Evolutionary conservation across 805 yeast species (phyloP).

Genomic region (Ogataea henricii): DNA sequence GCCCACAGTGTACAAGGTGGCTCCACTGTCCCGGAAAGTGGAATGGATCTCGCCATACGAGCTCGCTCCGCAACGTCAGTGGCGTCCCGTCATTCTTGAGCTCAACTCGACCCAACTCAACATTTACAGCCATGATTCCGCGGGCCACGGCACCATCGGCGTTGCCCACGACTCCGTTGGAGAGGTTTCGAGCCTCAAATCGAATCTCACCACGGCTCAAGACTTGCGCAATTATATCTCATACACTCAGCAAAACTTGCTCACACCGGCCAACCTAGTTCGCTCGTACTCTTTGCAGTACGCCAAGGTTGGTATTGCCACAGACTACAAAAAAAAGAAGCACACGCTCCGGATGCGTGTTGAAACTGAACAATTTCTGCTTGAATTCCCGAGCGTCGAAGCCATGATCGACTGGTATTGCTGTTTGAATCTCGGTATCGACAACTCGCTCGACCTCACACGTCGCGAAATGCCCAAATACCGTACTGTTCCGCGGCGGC

Average conservation of each 20-base stretch:
- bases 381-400: conserved; percentile 62
- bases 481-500: conserved; percentile 78
- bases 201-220: conserved; percentile 29
- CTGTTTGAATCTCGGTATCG: conserved; percentile 72
- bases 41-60: conserved; percentile 84
- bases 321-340: conserved; percentile 73
- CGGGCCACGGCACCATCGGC: no score
- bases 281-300: conserved; percentile 80
- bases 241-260: conserved; percentile 25
- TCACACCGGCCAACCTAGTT: conserved; percentile 42
- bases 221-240: conserved; percentile 30
- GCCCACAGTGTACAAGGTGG: conserved; percentile 64
- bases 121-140: no score
- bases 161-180: no score
- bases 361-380: conserved; percentile 79
- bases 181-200: conserved; percentile 15
- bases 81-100: conserved; percentile 72
- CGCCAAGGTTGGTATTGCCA: conserved; percentile 81
- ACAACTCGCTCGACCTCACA: conserved; percentile 74
- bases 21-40: conserved; percentile 60
- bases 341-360: conserved; percentile 73
- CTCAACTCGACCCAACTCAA: conserved; percentile 86
- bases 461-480: conserved; percentile 73
- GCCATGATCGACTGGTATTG: conserved; percentile 80
- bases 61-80: conserved; percentile 61